Base-by-base conservation (phyloP, 2,329 filamentous ascomycete genomes). In the Cercospora sojina region DNA sequence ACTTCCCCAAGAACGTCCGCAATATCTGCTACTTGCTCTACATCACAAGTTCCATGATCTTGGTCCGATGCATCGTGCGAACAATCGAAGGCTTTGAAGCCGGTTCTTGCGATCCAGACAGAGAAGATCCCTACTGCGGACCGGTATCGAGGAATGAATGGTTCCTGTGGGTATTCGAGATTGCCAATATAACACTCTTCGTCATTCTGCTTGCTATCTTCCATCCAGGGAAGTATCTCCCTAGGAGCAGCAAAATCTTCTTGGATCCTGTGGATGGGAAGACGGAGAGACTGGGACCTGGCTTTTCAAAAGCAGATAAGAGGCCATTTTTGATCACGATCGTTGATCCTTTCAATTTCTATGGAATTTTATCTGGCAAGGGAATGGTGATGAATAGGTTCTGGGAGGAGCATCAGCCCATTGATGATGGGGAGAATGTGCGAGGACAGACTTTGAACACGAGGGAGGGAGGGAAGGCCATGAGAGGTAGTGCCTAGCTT, bases 151-250 rank as follows among this genome's bases (percentile, higher is more conserved):
- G 77, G 49, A 79, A 83, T 58, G 84, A 87, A 64, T 80, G 80
- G 71, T 84, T 82, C 69, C 84, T 86, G 67, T 87, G 83, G 80
- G 76, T 86, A 32, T 85, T 87, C 65, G 85, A 87, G 69, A 80
- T 79, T 4, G 73, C 77, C 2, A 80, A 85, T 60, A 85, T 87
- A 80, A 81, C 84, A 18, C 67, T 80, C 58, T 85, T 85, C 67
- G 83, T 81, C 12, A 77, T 79, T 4, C 69, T 86, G 60, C 76
- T 86, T n/a, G 85, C 85, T 66, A 64, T 83, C 20, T 84, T 80
- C 56, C 84, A 85, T 63, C 84, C 84, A 0, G 83, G 83, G 41
- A 80, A 77, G 35, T 81, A 79, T 29, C 75, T 87, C 6, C 85
- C 85, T 0, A 74, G 74, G 5, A 82, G 81, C 2, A 82, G 83